A percentile compares a stretch with the other conserved stretches of the same genome.
Evolutionary conservation across 1,284 basidiomycete species (phyloP).

Genomic region (Chalciporus sp.): DNA sequence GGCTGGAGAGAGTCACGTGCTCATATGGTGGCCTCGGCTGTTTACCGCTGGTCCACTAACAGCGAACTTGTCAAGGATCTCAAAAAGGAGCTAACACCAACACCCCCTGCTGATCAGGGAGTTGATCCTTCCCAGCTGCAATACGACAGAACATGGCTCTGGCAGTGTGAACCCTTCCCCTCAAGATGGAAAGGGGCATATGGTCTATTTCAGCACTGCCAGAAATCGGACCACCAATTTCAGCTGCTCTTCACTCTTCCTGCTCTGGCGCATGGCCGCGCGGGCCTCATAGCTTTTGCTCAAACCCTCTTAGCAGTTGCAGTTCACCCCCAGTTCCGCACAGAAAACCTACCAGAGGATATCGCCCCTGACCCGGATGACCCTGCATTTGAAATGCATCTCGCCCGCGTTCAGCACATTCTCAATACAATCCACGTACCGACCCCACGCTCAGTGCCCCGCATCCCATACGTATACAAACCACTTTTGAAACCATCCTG

Average conservation of each 20-base stretch:
- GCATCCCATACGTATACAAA: slow-evolving; percentile 16
- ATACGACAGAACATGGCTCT: slow-evolving; percentile 26
- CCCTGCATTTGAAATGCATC: slow-evolving; percentile 19
- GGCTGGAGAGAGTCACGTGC: slow-evolving; percentile 16
- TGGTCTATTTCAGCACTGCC: slow-evolving; percentile 24
- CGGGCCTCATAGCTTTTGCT: slow-evolving; percentile 17
- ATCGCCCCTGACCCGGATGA: slow-evolving; percentile 1
- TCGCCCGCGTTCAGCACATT: slow-evolving; percentile 17
- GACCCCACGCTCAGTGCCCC: background rate
- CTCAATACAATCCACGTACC: slow-evolving; percentile 1
- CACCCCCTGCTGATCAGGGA: slow-evolving; percentile 29
- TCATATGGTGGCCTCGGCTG: background rate
- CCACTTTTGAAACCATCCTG: background rate
- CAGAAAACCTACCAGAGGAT: slow-evolving; percentile 12
- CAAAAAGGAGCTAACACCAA: background rate
- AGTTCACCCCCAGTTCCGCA: slow-evolving; percentile 10
- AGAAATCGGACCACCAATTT: slow-evolving; percentile 19
- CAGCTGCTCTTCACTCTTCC: slow-evolving; percentile 37
- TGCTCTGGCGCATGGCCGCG: slow-evolving; percentile 32
- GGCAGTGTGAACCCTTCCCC: slow-evolving; percentile 11
- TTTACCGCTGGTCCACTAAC: background rate
- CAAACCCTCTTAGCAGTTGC: slow-evolving; percentile 37
- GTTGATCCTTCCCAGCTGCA: slow-evolving; percentile 12
- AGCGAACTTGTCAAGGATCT: slow-evolving; percentile 11
- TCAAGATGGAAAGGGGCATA: slow-evolving; percentile 36